These are phyloP conservation scores for Quercus berberidifolia DNA, from an alignment of 306 rosid species.

Conservation along the genomic window DNA sequence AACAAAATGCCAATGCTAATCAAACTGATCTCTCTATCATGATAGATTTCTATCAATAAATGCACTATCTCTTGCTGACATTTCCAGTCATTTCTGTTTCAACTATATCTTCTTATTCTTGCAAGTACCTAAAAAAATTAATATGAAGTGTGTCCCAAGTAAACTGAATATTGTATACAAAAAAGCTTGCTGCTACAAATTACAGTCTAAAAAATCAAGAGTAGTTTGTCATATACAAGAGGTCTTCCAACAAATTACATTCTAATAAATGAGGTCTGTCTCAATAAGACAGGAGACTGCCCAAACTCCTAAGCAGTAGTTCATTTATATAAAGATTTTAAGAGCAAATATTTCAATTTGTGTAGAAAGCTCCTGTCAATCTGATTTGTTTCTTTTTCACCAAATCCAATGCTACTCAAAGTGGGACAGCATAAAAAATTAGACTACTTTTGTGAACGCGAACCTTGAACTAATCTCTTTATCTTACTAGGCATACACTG, in stretches of 20 bases:
- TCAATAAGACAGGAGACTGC: not conserved
- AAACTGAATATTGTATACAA: not conserved
- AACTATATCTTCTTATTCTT: not conserved
- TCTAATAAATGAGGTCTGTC: not conserved
- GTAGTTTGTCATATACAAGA: not conserved
- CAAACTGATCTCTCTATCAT: not conserved
- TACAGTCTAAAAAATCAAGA: not conserved
- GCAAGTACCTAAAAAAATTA: not conserved
- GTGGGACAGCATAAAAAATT: not conserved
- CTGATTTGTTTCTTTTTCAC: not conserved
- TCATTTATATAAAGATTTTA: not conserved
- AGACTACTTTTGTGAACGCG: not conserved
- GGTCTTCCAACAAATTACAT: not conserved
- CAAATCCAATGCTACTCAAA: not conserved
- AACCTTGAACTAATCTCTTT: not conserved
- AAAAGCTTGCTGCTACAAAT: not conserved
- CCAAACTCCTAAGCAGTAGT: not conserved
- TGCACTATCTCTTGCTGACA: not conserved
- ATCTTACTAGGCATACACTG: conserved; percentile 31
- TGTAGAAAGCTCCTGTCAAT: not conserved
- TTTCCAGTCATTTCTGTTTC: not conserved
- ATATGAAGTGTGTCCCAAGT: not conserved
- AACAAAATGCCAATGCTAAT: not conserved
- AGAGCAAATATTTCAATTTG: not conserved
- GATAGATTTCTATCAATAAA: not conserved